Conservation (phyloP, 2,329 filamentous ascomycete species). For the Dichotomopilus funicola region DNA sequence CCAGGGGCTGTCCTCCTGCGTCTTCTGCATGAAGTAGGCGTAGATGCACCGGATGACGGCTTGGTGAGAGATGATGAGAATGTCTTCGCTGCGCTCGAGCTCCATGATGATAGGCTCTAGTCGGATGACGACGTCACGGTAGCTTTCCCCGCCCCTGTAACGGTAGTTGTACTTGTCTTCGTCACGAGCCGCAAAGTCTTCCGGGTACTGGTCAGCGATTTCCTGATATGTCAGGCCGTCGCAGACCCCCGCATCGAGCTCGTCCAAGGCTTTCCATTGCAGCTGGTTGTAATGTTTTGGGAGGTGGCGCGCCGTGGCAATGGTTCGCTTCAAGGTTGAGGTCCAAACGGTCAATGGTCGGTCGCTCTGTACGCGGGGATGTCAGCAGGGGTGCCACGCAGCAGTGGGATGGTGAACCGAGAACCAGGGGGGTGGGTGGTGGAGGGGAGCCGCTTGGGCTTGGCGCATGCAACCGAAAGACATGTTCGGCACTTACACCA, state of each 20-base stretch:
- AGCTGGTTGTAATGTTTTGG: constrained; percentile 81
- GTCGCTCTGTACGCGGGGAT: constrained; percentile 42
- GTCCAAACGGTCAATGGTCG: constrained; percentile 58
- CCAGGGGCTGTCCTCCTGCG: constrained; percentile 89
- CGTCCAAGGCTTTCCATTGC: constrained; percentile 97
- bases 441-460: constrained; percentile 7
- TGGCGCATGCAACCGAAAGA: constrained; percentile 14
- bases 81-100: constrained; percentile 89
- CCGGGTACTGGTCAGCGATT: constrained; percentile 83
- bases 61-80: constrained; percentile 96
- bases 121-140: constrained; percentile 94
- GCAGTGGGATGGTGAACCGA: constrained; percentile 1
- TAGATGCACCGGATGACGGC: constrained; percentile 96
- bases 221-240: constrained; percentile 95
- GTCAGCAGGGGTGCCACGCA: constrained; percentile 6
- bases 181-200: constrained; percentile 91
- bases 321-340: constrained; percentile 68
- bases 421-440: neutral
- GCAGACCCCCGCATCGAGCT: constrained; percentile 93
- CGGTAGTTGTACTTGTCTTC: constrained; percentile 99
- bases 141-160: constrained; percentile 90
- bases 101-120: constrained; percentile 99
- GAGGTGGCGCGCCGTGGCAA: constrained; percentile 81
- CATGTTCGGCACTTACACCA: constrained; percentile 52
- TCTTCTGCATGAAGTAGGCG: constrained; percentile 97